Percentiles rank a stretch among this genome's conserved stretches.
Conservation (phyloP, 73 alveolate genomes). For the Paraurostyla sp. region DNA sequence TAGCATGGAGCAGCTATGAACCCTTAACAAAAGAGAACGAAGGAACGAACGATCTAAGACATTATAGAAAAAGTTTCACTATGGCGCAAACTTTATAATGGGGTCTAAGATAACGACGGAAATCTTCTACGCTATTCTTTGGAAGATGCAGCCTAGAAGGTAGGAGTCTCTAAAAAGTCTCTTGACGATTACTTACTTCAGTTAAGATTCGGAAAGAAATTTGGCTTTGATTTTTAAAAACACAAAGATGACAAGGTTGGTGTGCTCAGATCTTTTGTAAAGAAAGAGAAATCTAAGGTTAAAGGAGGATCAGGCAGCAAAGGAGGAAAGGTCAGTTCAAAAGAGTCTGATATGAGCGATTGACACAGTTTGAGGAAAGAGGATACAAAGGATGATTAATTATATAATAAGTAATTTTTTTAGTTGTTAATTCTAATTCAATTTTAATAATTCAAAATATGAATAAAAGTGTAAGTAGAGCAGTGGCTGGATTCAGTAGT, state of each 20-base stretch:
- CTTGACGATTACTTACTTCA: constrained; percentile 91
- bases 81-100: constrained; percentile 96
- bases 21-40: constrained; percentile 79
- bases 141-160: constrained; percentile 94
- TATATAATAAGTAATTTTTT: too few relatives aligned
- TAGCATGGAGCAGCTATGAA: too few relatives aligned
- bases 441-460: not conserved
- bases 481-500: not conserved
- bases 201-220: constrained; percentile 88
- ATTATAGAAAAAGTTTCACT: constrained; percentile 92
- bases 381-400: not conserved
- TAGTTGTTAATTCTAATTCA: not conserved
- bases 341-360: not conserved
- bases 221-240: constrained; percentile 88
- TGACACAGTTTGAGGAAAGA: not conserved
- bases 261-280: constrained; percentile 89
- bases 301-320: not conserved
- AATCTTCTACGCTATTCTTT: constrained; percentile 74
- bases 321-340: not conserved
- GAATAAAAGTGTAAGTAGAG: not conserved
- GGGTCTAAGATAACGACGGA: constrained; percentile 86
- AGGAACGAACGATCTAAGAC: constrained; percentile 92
- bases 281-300: constrained; percentile 57
- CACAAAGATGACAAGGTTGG: constrained; percentile 93
- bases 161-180: constrained; percentile 89